These are phyloP conservation scores for Leishmania martiniquensis DNA, from an alignment of 208 protist species.

Conservation along the genomic window DNA sequence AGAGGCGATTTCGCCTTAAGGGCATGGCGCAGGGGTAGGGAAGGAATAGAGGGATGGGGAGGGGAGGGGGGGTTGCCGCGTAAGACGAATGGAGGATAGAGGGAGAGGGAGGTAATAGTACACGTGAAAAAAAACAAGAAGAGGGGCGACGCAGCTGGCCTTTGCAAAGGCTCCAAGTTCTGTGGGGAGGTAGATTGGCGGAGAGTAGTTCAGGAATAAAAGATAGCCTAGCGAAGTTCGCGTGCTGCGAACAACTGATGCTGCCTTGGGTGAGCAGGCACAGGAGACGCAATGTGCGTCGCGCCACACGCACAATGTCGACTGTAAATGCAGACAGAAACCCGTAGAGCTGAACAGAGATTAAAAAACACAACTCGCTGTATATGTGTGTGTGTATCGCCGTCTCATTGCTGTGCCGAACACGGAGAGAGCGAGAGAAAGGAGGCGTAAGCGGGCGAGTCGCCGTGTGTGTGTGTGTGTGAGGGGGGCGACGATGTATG, in stretches of 20 bases:
- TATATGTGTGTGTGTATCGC: not conserved
- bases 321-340: not conserved
- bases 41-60: not conserved
- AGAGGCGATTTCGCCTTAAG: slow-evolving; percentile 35
- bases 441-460: not conserved
- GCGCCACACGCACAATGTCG: not conserved
- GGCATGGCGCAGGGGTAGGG: slow-evolving; percentile 7
- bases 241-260: not conserved
- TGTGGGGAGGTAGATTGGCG: not conserved
- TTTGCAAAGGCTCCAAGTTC: not conserved
- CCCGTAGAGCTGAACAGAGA: not conserved
- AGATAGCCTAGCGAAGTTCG: not conserved
- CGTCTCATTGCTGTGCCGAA: not conserved
- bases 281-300: not conserved
- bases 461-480: not conserved
- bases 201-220: not conserved
- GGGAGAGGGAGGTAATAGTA: no score
- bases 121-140: not conserved
- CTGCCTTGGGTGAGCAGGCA: not conserved
- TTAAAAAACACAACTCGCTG: not conserved
- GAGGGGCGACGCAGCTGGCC: not conserved
- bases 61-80: not conserved
- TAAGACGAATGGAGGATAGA: not conserved
- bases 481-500: not conserved
- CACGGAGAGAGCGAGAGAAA: not conserved